These are phyloP conservation scores for Friedmanniomyces simplex DNA, from an alignment of 495 filamentous ascomycete genomes.

Conservation along the genomic window DNA sequence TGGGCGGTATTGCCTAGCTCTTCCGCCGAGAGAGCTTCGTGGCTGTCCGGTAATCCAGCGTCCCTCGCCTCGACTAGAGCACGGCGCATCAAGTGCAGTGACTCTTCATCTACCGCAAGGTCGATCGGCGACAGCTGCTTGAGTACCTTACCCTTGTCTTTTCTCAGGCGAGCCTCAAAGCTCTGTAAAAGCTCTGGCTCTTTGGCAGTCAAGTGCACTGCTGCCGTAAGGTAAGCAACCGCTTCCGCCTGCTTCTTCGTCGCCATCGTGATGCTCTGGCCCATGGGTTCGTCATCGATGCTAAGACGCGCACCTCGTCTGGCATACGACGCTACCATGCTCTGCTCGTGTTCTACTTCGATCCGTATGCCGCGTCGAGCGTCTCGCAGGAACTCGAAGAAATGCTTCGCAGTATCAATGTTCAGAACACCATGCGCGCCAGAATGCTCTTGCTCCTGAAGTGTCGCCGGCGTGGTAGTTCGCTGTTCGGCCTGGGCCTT, in stretches of 20 bases:
- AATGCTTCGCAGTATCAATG: constrained; percentile 33
- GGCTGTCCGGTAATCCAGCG: constrained; percentile 35
- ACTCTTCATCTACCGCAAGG: constrained; percentile 31
- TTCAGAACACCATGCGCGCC: constrained; percentile 24
- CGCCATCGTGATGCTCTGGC: constrained; percentile 30
- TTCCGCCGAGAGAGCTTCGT: constrained; percentile 22
- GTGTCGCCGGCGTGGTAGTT: constrained; percentile 31
- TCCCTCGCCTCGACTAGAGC: constrained; percentile 27
- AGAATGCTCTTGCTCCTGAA: background rate
- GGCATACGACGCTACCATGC: background rate
- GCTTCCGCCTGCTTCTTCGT: constrained; percentile 33
- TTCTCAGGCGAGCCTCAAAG: constrained; percentile 33
- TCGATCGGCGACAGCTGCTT: constrained; percentile 27
- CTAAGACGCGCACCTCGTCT: constrained; percentile 23
- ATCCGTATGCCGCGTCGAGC: constrained; percentile 20
- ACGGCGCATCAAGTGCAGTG: constrained; percentile 34
- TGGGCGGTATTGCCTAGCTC: constrained; percentile 4
- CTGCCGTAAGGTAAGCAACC: constrained; percentile 35
- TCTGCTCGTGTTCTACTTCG: constrained; percentile 24
- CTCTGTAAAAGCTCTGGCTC: constrained; percentile 30
- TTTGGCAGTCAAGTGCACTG: constrained; percentile 30
- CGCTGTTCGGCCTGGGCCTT: constrained; percentile 21
- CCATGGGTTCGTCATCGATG: constrained; percentile 30
- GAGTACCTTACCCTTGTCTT: constrained; percentile 35
- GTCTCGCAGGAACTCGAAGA: constrained; percentile 37